Conservation (phyloP, 2,329 filamentous ascomycete species). For the Aspergillus udagawae region DNA sequence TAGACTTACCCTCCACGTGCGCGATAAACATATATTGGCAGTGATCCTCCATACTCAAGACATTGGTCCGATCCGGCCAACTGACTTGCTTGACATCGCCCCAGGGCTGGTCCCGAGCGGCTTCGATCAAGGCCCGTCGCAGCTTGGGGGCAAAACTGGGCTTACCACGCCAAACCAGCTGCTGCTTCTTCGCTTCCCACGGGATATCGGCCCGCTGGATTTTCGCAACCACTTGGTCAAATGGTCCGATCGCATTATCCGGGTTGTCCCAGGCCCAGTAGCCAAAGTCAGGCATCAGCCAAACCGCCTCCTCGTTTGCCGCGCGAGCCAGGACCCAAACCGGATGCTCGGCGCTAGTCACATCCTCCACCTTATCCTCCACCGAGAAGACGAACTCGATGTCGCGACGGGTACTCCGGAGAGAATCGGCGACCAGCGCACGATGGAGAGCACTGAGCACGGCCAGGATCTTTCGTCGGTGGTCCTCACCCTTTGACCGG, state of each 20-base stretch:
- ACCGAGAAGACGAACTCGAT: constrained; percentile 47
- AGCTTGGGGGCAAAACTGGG: constrained; percentile 40
- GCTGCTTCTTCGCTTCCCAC: constrained; percentile 36
- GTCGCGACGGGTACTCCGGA: constrained; percentile 33
- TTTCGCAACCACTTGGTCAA: constrained; percentile 32
- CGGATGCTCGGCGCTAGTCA: constrained; percentile 30
- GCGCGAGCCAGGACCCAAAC: constrained; percentile 44
- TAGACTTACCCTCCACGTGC: constrained; percentile 47
- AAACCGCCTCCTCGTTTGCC: constrained; percentile 39
- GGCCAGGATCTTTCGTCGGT: constrained; percentile 37
- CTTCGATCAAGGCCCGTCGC: constrained; percentile 38
- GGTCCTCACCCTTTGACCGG: constrained; percentile 32
- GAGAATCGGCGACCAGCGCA: constrained; percentile 40
- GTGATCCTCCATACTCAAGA: constrained; percentile 49
- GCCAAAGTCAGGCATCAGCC: constrained; percentile 52
- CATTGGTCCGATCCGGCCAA: constrained; percentile 40
- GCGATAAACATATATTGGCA: constrained; percentile 52
- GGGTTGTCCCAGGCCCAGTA: constrained; percentile 48
- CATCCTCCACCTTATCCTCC: constrained; percentile 43
- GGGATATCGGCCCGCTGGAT: constrained; percentile 25
- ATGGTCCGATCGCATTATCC: constrained; percentile 33
- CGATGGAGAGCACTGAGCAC: constrained; percentile 48
- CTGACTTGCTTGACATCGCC: constrained; percentile 43
- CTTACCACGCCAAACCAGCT: constrained; percentile 50
- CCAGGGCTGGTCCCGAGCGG: constrained; percentile 41